Evolutionary conservation across 2,329 filamentous ascomycete species (phyloP).

Genomic region (Claviceps capensis): DNA sequence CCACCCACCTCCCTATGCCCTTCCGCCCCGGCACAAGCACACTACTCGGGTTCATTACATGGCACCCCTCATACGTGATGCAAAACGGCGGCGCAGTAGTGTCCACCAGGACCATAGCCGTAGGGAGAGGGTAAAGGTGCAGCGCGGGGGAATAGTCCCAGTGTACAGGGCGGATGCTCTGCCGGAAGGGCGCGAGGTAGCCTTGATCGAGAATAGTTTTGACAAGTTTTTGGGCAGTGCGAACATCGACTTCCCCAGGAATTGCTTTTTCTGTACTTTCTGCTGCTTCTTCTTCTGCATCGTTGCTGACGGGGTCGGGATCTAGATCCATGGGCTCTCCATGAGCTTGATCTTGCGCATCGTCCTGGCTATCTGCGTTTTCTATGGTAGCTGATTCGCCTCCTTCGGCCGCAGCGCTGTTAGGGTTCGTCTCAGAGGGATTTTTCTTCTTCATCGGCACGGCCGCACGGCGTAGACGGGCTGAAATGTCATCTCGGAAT

Average conservation of each 20-base stretch:
- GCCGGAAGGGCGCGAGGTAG: slow-evolving; percentile 73
- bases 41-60: slow-evolving; percentile 83
- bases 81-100: slow-evolving; percentile 69
- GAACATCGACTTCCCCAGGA: slow-evolving; percentile 31
- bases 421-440: not conserved
- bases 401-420: slow-evolving; percentile 17
- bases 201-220: slow-evolving; percentile 89
- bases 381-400: slow-evolving; percentile 10
- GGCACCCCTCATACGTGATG: slow-evolving; percentile 86
- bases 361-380: slow-evolving; percentile 7
- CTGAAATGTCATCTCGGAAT: slow-evolving; percentile 75
- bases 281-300: slow-evolving; percentile 4
- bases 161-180: slow-evolving; percentile 65
- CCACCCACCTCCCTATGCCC: slow-evolving; percentile 67
- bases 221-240: slow-evolving; percentile 61
- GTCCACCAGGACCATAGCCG: slow-evolving; percentile 71
- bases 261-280: slow-evolving; percentile 7
- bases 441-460: slow-evolving; percentile 53
- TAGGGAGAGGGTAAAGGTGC: slow-evolving; percentile 79
- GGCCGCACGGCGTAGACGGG: slow-evolving; percentile 61
- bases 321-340: slow-evolving; percentile 29
- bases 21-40: slow-evolving; percentile 57
- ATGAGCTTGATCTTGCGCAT: slow-evolving; percentile 7
- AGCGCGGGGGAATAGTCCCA: slow-evolving; percentile 76
- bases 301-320: slow-evolving; percentile 23